Evolutionary conservation across 495 filamentous ascomycete species (phyloP), one percentile per base, ranked within the genome.

Genomic region (Hypoxylon cercidicola): DNA sequence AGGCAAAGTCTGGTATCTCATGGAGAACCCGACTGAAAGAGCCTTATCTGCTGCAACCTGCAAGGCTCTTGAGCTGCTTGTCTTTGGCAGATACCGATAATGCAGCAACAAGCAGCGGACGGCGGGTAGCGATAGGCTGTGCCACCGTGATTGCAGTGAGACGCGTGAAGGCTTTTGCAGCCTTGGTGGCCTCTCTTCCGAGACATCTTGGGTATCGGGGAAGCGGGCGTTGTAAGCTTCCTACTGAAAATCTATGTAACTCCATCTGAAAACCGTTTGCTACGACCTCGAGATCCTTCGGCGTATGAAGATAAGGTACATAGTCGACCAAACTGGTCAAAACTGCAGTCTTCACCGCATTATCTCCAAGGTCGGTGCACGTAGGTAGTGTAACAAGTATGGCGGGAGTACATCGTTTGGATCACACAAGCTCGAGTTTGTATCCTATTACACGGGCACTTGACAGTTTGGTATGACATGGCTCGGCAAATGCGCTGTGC

Each of bases 131-230:
- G 49, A 51, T 35, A 60, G 20, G 30, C 37, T 34, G 41, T 39
- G 49, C 37, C 57, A 54, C 19, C 19, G 23, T 50, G 40, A 32
- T 44, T 25, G 11, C 20, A 8, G 15, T 32, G 46, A 44, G 49
- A 62, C 21, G 64, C 43, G 57, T 51, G 43, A 54, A 55, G 40
- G 18, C 21, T 37, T 60, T 19, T 43, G 25, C 45, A 56, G 30
- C 20, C 30, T 32, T 62, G 45, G 37, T 50, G 44, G 34, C 58
- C 30, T 68, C 50, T 32, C 55, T 50, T 60, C 59, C 50, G 48
- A 60, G 49, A 55, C 59, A 55, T 55, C 43, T 68, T 59, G 49
- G 43, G 39, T 34, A 4, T 50, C 54, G 47, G 54, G 49, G 50
- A 16, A 34, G 23, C 18, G n/a, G 37, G 41, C 20, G 44, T 44